Evolutionary conservation across 352 stramenopile species (phyloP).

Genomic region (Phytophthora cajani): DNA sequence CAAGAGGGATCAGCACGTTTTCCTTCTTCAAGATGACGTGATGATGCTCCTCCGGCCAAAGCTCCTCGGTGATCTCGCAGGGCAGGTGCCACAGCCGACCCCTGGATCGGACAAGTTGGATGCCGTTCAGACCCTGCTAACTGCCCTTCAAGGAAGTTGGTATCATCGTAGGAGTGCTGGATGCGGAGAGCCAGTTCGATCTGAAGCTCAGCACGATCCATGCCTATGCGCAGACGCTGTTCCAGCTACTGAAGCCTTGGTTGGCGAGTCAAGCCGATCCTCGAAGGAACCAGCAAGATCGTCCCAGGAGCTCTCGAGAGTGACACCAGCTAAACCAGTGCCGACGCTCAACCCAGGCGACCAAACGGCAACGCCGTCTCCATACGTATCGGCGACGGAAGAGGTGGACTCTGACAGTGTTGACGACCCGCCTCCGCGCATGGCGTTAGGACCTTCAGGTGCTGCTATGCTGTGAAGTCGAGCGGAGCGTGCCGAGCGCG

Average conservation of each 20-base stretch:
- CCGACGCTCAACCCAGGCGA: background rate
- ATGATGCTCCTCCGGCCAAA: background rate
- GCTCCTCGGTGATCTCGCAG: background rate
- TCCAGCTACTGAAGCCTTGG: background rate
- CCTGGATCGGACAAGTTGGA: background rate
- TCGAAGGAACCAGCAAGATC: background rate
- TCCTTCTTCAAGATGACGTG: background rate
- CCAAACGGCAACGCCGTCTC: background rate
- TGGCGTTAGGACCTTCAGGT: background rate
- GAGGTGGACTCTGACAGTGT: background rate
- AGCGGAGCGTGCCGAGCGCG: no score
- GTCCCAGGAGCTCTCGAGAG: background rate
- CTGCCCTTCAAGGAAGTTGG: background rate
- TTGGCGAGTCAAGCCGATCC: background rate
- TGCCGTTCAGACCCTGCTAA: background rate
- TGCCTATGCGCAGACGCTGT: background rate
- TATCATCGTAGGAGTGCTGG: background rate
- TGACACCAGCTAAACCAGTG: background rate
- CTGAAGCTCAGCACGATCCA: background rate
- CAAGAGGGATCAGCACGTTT: background rate
- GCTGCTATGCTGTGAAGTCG: no score
- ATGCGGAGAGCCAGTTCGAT: background rate
- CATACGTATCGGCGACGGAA: background rate
- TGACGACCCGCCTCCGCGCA: background rate
- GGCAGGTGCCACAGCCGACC: background rate